Evolutionary conservation across 768 basidiomycete genomes (phyloP).

Genomic region (Mycena vitilis): DNA sequence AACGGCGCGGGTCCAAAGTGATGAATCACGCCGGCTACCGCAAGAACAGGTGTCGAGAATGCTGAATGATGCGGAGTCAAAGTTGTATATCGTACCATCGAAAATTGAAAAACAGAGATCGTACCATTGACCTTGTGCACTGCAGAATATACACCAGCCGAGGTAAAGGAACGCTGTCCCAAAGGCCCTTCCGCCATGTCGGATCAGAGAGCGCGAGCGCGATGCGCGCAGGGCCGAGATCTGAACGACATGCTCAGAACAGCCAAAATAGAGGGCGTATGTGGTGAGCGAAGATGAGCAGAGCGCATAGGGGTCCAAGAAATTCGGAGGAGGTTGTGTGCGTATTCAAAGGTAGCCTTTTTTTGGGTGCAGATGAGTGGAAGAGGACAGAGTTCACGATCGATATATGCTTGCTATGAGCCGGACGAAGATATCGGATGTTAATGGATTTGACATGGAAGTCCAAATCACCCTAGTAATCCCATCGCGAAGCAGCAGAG

Average conservation of each 20-base stretch:
- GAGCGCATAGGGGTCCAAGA: slow-evolving; percentile 82
- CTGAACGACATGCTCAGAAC: slow-evolving; percentile 81
- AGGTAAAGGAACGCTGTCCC: slow-evolving; percentile 85
- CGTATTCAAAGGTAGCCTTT: slow-evolving; percentile 64
- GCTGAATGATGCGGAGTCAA: too few species aligned
- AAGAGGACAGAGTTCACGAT: not conserved
- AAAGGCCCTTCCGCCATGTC: slow-evolving; percentile 81
- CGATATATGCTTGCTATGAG: too few species aligned
- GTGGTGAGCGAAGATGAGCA: slow-evolving; percentile 72
- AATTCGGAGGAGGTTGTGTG: slow-evolving; percentile 83
- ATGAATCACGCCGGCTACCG: slow-evolving; percentile 79
- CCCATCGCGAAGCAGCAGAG: too few species aligned
- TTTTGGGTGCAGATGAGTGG: slow-evolving; percentile 19
- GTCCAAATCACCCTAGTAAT: too few species aligned
- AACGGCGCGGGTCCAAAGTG: slow-evolving; percentile 83
- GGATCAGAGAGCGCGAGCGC: slow-evolving; percentile 58
- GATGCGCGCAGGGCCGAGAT: slow-evolving; percentile 57
- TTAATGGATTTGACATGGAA: too few species aligned
- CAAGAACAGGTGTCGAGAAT: slow-evolving; percentile 86
- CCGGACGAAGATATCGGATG: too few species aligned
- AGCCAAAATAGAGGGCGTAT: slow-evolving; percentile 83
- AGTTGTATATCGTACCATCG: slow-evolving; percentile 2
- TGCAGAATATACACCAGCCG: slow-evolving; percentile 90
- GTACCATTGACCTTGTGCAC: slow-evolving; percentile 96
- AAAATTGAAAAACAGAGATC: slow-evolving; percentile 38